A percentile compares a stretch with the other conserved stretches of the same genome.
These are phyloP conservation scores for Hysterangium stoloniferum DNA, from an alignment of 768 basidiomycete genomes.

Conservation along the genomic window DNA sequence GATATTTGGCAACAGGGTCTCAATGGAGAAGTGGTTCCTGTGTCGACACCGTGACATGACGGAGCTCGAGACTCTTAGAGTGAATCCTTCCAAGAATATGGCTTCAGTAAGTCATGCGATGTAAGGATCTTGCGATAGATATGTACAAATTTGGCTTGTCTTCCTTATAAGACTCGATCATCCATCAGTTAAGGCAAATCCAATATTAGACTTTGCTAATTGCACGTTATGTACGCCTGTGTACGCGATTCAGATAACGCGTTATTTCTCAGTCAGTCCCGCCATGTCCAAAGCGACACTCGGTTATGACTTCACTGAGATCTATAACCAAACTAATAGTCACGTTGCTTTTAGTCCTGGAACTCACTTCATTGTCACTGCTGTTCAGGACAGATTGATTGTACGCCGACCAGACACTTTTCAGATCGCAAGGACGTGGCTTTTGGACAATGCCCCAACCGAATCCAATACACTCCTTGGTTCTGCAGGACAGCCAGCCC, in stretches of 20 bases:
- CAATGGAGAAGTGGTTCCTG: no score
- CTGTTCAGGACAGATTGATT: slow-evolving; percentile 70
- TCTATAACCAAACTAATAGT: slow-evolving; percentile 61
- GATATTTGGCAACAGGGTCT: no score
- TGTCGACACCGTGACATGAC: no score
- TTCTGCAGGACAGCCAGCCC: slow-evolving; percentile 22
- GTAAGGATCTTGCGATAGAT: not conserved
- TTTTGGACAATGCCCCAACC: slow-evolving; percentile 48
- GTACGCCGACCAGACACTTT: slow-evolving; percentile 80
- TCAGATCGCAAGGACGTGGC: slow-evolving; percentile 76
- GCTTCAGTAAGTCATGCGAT: no score
- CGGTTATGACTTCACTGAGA: slow-evolving; percentile 65
- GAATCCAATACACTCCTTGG: slow-evolving; percentile 39
- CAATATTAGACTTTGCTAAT: no score
- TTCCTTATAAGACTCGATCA: no score
- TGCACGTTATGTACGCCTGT: not conserved
- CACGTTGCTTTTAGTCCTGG: slow-evolving; percentile 81
- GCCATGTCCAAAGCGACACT: slow-evolving; percentile 11
- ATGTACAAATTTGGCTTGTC: no score
- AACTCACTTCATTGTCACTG: slow-evolving; percentile 77
- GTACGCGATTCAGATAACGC: slow-evolving; percentile 6
- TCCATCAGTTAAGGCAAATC: no score
- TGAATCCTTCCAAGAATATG: no score
- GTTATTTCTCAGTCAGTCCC: not conserved
- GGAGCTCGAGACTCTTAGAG: no score